Conservation (phyloP, 2,329 filamentous ascomycete genomes). For the Verticillium longisporum region DNA sequence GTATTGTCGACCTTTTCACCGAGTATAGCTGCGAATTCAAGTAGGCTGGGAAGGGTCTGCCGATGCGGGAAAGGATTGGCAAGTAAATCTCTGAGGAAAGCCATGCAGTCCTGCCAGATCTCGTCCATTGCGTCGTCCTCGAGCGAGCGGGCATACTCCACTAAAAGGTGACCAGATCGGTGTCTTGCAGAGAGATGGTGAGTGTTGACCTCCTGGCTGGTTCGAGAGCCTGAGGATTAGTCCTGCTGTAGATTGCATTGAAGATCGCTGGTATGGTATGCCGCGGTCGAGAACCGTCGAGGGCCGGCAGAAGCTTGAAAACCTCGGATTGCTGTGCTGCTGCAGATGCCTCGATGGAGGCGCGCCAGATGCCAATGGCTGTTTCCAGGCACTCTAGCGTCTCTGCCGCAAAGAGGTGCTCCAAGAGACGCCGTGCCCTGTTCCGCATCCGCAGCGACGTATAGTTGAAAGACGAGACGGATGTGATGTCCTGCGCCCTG, state of each 20-base stretch:
- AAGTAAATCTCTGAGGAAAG: slow-evolving; percentile 82
- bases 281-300: slow-evolving; percentile 85
- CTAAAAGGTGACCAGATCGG: slow-evolving; percentile 83
- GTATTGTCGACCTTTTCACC: slow-evolving; percentile 97
- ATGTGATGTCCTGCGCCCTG: slow-evolving; percentile 55
- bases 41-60: slow-evolving; percentile 75
- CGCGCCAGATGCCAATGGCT: slow-evolving; percentile 76
- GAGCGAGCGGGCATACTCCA: slow-evolving; percentile 81
- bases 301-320: slow-evolving; percentile 79
- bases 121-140: slow-evolving; percentile 98
- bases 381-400: slow-evolving; percentile 91
- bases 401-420: slow-evolving; percentile 89
- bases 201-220: slow-evolving; percentile 77
- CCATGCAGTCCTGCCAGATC: slow-evolving; percentile 92
- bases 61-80: slow-evolving; percentile 92
- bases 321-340: slow-evolving; percentile 54
- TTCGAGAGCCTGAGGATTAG: slow-evolving; percentile 75
- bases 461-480: slow-evolving; percentile 78
- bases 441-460: slow-evolving; percentile 89
- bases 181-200: slow-evolving; percentile 76
- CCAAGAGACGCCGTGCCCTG: slow-evolving; percentile 76
- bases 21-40: slow-evolving; percentile 84
- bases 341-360: slow-evolving; percentile 35
- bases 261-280: slow-evolving; percentile 91
- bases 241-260: slow-evolving; percentile 92